phyloP scores from a whole-genome alignment of 352 stramenopile species.

The Globisporangium sylvaticum region DNA sequence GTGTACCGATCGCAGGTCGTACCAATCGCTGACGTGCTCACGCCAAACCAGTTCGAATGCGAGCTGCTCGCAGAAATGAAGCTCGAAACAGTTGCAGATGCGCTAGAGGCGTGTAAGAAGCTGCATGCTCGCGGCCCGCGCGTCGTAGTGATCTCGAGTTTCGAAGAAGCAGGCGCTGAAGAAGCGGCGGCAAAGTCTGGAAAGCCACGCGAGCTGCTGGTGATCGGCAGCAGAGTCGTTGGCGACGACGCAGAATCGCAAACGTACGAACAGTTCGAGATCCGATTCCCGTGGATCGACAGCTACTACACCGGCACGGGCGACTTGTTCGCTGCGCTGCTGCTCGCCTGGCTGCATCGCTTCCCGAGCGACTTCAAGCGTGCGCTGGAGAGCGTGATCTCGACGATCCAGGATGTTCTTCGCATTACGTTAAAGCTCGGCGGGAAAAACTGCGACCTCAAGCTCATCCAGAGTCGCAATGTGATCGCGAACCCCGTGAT shows the following conservation, averaged over 20 bases:
- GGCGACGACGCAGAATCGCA: conserved; percentile 4
- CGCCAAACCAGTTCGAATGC: conserved; percentile 85
- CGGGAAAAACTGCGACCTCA: conserved; percentile 72
- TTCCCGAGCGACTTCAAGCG: conserved; percentile 59
- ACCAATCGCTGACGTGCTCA: conserved; percentile 80
- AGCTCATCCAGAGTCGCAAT: conserved; percentile 77
- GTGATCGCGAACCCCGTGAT: conserved; percentile 61
- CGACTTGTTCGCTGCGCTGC: conserved; percentile 76
- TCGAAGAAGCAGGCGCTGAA: conserved; percentile 45
- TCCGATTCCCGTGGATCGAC: conserved; percentile 74
- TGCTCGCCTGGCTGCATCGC: conserved; percentile 75
- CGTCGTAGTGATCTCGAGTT: conserved; percentile 83
- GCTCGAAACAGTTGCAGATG: conserved; percentile 60
- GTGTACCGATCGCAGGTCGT: conserved; percentile 76
- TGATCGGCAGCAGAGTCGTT: conserved; percentile 63
- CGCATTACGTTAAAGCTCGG: conserved; percentile 57
- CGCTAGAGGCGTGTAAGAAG: conserved; percentile 63
- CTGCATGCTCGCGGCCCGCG: conserved; percentile 66
- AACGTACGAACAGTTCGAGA: conserved; percentile 69
- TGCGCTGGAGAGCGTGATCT: conserved; percentile 71
- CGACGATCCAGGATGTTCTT: conserved; percentile 80
- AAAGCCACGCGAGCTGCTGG: conserved; percentile 42
- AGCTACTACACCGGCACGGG: conserved; percentile 84
- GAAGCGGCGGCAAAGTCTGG: conserved; percentile 26
- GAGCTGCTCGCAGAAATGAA: conserved; percentile 73